Evolutionary conservation across 148 eudicot genomes (phyloP).

Genomic region (Rhododendron ferrugineum): DNA sequence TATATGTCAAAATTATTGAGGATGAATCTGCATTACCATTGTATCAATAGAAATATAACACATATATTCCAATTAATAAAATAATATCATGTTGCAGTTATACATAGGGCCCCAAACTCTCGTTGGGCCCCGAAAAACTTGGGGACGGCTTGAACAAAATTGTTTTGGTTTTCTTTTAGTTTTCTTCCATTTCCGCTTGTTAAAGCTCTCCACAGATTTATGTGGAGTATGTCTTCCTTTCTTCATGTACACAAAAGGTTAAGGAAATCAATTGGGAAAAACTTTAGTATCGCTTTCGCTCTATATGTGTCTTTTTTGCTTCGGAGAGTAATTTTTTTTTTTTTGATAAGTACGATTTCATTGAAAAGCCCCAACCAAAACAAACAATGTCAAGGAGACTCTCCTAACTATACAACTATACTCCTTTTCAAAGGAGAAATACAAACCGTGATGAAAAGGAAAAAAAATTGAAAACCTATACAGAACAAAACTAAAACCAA

Average conservation of each 20-base stretch:
- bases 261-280: neutral
- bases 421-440: too few relatives aligned
- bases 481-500: too few relatives aligned
- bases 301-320: neutral
- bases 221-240: neutral
- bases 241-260: neutral
- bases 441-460: too few relatives aligned
- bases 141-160: neutral
- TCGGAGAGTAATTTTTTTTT: neutral
- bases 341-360: too few relatives aligned
- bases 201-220: neutral
- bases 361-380: too few relatives aligned
- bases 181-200: neutral
- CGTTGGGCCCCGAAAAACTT: neutral
- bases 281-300: neutral
- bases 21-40: neutral
- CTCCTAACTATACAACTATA: too few relatives aligned
- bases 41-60: neutral
- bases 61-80: neutral
- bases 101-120: neutral
- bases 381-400: too few relatives aligned
- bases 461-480: too few relatives aligned
- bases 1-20: neutral
- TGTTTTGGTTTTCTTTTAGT: neutral
- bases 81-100: neutral